A percentile compares a stretch with the other conserved stretches of the same genome.
Evolutionary conservation across 176 grass and related monocot species (phyloP).

Genomic region (Triticum monococcum): DNA sequence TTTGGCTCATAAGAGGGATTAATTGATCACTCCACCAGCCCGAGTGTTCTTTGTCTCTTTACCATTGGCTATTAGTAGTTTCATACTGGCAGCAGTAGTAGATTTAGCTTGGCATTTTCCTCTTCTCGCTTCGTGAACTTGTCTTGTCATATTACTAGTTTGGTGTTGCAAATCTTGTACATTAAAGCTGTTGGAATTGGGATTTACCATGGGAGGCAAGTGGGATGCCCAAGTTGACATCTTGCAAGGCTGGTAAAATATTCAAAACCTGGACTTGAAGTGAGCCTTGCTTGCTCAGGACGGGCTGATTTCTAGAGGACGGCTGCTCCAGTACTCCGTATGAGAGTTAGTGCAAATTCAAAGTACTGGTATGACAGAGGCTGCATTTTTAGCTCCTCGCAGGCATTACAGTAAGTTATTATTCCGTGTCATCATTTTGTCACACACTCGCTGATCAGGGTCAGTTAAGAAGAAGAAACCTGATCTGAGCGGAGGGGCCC

Average conservation of each 20-base stretch:
- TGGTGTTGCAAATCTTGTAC: constrained; percentile 33
- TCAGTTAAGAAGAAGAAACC: constrained; percentile 6
- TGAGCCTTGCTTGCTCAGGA: background rate
- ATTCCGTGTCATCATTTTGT: background rate
- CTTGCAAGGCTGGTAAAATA: constrained; percentile 19
- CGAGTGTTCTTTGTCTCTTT: background rate
- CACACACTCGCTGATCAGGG: constrained; percentile 8
- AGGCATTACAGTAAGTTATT: background rate
- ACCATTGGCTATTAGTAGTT: background rate
- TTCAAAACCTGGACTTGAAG: background rate
- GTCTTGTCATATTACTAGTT: constrained; percentile 19
- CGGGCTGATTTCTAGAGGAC: constrained; percentile 2
- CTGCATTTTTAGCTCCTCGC: background rate
- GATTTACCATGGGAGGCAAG: constrained; percentile 7
- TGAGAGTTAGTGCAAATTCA: background rate
- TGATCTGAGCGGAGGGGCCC: constrained; percentile 25
- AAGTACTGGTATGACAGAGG: background rate
- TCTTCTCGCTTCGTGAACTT: constrained; percentile 4
- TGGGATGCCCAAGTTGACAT: constrained; percentile 36
- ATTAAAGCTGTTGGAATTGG: constrained; percentile 23
- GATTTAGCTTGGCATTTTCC: constrained; percentile 29
- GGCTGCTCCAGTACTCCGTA: background rate
- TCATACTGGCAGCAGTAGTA: background rate
- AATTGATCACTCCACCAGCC: constrained; percentile 40
- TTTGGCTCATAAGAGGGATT: constrained; percentile 59